Conservation (phyloP, 768 basidiomycete species). For the Leccinum fibrillosum region DNA sequence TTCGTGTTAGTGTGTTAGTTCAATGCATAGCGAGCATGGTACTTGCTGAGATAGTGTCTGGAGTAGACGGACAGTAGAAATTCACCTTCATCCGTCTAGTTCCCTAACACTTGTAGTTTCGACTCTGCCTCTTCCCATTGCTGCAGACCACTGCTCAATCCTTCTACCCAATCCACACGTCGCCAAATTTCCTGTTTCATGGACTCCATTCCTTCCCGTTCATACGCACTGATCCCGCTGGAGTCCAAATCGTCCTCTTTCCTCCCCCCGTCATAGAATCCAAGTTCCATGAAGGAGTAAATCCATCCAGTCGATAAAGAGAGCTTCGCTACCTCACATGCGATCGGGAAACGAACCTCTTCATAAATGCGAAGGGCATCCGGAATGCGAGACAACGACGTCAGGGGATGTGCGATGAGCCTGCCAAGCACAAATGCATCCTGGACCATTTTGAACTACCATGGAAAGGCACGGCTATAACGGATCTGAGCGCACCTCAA, state of each 20-base stretch:
- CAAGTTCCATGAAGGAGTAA: conserved; percentile 12
- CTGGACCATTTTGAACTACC: neutral
- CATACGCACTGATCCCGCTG: conserved; percentile 3
- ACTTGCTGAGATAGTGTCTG: no score
- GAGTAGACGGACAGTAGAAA: no score
- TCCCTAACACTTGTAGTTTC: neutral
- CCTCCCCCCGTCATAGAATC: conserved; percentile 21
- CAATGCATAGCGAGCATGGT: no score
- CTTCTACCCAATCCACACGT: conserved; percentile 17
- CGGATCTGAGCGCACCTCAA: conserved; percentile 13
- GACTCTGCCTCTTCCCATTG: conserved; percentile 19
- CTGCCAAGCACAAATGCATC: conserved; percentile 24
- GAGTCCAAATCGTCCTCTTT: conserved; percentile 7
- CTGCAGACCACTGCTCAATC: conserved; percentile 2
- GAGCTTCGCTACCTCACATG: conserved; percentile 6
- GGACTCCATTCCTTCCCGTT: conserved; percentile 17
- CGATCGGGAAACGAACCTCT: conserved; percentile 13
- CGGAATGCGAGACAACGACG: neutral
- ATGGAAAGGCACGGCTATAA: fast-evolving
- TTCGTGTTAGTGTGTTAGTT: no score
- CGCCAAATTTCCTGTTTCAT: conserved; percentile 10
- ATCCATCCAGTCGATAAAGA: conserved; percentile 8
- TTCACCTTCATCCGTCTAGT: neutral
- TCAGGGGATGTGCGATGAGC: conserved; percentile 22
- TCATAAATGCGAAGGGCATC: conserved; percentile 11